phyloP scores from a whole-genome alignment of 202 grass and related monocot species.

The Zoysia matrella region DNA sequence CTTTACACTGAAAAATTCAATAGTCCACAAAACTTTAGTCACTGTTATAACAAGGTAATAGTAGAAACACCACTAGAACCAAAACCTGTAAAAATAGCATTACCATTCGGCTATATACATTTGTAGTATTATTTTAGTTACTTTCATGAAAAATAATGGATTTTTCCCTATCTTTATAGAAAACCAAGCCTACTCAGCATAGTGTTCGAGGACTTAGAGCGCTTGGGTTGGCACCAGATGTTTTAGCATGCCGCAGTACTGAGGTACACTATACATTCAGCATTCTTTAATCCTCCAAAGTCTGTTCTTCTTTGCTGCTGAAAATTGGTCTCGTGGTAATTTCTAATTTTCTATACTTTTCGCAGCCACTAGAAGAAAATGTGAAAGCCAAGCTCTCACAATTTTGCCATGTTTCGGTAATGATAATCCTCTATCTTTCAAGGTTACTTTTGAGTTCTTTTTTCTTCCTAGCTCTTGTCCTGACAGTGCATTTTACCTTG shows the following conservation, averaged over 20 bases:
- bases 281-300: slow-evolving; percentile 35
- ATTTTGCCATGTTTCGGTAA: slow-evolving; percentile 95
- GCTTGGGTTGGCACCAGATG: slow-evolving; percentile 85
- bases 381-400: slow-evolving; percentile 88
- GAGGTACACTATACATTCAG: slow-evolving; percentile 60
- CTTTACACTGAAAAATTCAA: neutral
- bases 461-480: slow-evolving; percentile 31
- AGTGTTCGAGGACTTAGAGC: slow-evolving; percentile 88
- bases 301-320: slow-evolving; percentile 3
- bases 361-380: slow-evolving; percentile 77
- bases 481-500: slow-evolving; percentile 44
- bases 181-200: slow-evolving; percentile 99
- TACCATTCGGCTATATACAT: slow-evolving; percentile 9
- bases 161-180: slow-evolving; percentile 56
- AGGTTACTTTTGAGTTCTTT: slow-evolving; percentile 14
- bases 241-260: slow-evolving; percentile 87
- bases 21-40: neutral
- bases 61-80: neutral
- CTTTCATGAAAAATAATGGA: slow-evolving; percentile 32
- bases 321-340: slow-evolving; percentile 12
- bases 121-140: slow-evolving; percentile 20
- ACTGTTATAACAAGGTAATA: slow-evolving; percentile 7
- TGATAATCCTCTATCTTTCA: slow-evolving; percentile 33
- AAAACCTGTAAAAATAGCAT: neutral
- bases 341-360: slow-evolving; percentile 29